A percentile compares a stretch with the other conserved stretches of the same genome.
Evolutionary conservation across 306 rosid species (phyloP).

Genomic region (Quillaja saponaria): DNA sequence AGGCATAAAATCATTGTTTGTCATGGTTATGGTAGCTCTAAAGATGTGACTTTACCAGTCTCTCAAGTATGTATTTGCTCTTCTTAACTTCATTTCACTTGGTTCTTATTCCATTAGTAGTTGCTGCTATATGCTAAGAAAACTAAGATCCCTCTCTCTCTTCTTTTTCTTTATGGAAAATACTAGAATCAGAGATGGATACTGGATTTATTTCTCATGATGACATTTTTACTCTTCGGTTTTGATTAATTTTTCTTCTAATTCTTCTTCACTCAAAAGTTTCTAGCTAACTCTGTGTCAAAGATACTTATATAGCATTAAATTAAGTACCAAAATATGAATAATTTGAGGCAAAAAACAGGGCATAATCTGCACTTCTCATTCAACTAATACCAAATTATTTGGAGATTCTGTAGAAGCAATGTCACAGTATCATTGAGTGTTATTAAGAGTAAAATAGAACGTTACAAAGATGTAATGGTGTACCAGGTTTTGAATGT

Average conservation of each 20-base stretch:
- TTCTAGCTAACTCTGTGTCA: background rate
- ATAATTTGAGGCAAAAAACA: background rate
- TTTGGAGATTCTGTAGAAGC: background rate
- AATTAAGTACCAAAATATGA: background rate
- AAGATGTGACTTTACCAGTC: slow-evolving; percentile 47
- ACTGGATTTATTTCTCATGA: no score
- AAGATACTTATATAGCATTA: background rate
- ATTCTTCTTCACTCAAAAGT: no score
- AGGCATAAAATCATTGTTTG: slow-evolving; percentile 58
- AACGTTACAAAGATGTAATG: no score
- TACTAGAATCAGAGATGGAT: no score
- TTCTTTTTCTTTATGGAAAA: no score
- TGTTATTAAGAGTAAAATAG: no score
- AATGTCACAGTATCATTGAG: no score
- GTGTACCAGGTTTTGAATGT: background rate
- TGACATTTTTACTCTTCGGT: no score
- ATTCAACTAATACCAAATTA: no score
- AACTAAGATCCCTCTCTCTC: no score
- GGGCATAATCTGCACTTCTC: no score
- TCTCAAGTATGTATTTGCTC: slow-evolving; percentile 50
- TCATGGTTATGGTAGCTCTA: slow-evolving; percentile 66
- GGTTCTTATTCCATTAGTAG: background rate
- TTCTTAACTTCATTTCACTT: slow-evolving; percentile 2
- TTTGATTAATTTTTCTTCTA: no score
- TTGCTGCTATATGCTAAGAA: background rate